These are phyloP conservation scores for Penicillium italicum DNA, from an alignment of 2,329 filamentous ascomycete genomes.

Conservation along the genomic window DNA sequence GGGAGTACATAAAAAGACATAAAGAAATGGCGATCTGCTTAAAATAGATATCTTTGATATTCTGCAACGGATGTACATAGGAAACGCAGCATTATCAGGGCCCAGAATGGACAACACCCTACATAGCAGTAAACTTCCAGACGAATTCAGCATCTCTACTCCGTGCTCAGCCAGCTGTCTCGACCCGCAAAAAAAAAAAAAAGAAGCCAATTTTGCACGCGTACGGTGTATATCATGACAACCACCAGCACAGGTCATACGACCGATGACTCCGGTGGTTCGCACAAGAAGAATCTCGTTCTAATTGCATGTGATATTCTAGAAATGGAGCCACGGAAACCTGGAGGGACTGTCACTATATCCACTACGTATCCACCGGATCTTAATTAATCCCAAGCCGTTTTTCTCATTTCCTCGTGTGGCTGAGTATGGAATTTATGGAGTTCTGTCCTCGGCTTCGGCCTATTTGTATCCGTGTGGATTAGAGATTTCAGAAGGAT, in stretches of 20 bases:
- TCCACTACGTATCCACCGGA: conserved; percentile 20
- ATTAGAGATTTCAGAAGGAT: not conserved
- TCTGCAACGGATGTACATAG: not conserved
- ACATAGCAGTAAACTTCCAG: not conserved
- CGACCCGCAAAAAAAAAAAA: not conserved
- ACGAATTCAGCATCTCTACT: not conserved
- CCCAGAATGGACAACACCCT: not conserved
- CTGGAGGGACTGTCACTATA: conserved; percentile 18
- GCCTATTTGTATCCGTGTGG: not conserved
- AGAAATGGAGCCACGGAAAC: conserved; percentile 13
- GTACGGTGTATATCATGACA: not conserved
- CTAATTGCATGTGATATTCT: not conserved
- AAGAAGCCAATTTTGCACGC: not conserved
- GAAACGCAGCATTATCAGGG: not conserved
- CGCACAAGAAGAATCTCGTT: no score
- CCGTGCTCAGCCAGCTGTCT: not conserved
- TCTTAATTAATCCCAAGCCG: conserved; percentile 16
- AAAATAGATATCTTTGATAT: not conserved
- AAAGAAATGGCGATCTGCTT: not conserved
- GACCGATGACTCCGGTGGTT: not conserved
- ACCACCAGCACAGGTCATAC: conserved; percentile 2
- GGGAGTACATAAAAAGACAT: not conserved
- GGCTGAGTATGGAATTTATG: conserved; percentile 4
- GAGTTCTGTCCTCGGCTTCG: conserved; percentile 5
- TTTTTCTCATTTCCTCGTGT: conserved; percentile 12